Base-by-base conservation (phyloP, 2,329 filamentous ascomycete species). In the Epichloe sibirici region DNA sequence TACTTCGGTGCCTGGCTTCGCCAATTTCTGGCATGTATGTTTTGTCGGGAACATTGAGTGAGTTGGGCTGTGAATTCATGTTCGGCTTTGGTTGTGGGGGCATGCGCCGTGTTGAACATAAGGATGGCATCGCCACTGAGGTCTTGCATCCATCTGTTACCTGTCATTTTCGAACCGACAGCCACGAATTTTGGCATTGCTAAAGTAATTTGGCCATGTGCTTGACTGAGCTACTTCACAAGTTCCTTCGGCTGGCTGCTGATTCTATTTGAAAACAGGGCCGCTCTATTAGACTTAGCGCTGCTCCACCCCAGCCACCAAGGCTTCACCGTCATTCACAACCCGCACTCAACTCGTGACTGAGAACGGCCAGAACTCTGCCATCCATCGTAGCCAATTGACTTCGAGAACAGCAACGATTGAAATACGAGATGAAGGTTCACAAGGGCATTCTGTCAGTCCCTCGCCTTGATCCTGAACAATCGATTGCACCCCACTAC, bases 101-200 rank as follows among this genome's bases (percentile, higher is more conserved):
- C 13, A 35, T 21, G 25, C 40, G 35, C 21, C 39, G 51, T 46
- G 42, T 23, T 17, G n/a, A 50, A 53, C 43, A 51, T 53, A 50
- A 48, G 47, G 48, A 50, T 37, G 17, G 35, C 38, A 44, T 51
- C 15, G 28, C 44, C 38, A 7, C 21, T n/a, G 34, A 35, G 44
- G 15, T 37, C 21, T 23, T 40, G 46, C 34, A 49, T 31, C 23
- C 25, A 28, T 42, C 40, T 51, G 28, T 23, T 21, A 48, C 42
- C 8, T 31, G 42, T 53, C 39, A 31, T 28, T 46, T 39, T 17
- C 23, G 7, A 11, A 35, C n/a, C 15, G 31, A 44, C 39, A 23
- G 45, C 15, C n/a, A 28, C n/a, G 39, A n/a, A 5, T 3, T 5
- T 13, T 31, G 4, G 9, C 23, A 40, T 38, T 9, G 9, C 21